Evolutionary conservation across 2,329 filamentous ascomycete species (phyloP).

Genomic region (Rhynchosporium graminicola): DNA sequence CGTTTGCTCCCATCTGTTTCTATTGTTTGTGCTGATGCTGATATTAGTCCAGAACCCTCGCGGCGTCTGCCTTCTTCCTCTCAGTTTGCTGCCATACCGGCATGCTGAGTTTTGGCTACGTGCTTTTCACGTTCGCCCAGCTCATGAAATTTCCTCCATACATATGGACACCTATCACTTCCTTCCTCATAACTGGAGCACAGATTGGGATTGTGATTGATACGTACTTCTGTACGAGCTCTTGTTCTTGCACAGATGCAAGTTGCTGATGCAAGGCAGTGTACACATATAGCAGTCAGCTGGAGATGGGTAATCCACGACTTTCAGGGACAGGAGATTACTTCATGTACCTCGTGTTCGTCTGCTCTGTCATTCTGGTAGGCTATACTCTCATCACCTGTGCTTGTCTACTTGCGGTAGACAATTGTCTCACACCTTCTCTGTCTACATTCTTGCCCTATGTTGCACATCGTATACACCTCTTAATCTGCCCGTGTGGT

Average conservation of each 20-base stretch:
- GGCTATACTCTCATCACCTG: slow-evolving; percentile 42
- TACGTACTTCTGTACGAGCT: slow-evolving; percentile 63
- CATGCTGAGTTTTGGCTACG: slow-evolving; percentile 49
- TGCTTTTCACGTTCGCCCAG: slow-evolving; percentile 51
- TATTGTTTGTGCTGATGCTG: slow-evolving; percentile 47
- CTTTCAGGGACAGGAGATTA: slow-evolving; percentile 66
- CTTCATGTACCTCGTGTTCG: slow-evolving; percentile 65
- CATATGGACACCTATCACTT: slow-evolving; percentile 43
- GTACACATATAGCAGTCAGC: slow-evolving; percentile 64
- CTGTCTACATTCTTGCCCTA: slow-evolving; percentile 19
- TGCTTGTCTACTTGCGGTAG: neutral
- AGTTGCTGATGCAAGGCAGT: slow-evolving; percentile 46
- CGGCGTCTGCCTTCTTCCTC: slow-evolving; percentile 58
- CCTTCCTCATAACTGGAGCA: slow-evolving; percentile 42
- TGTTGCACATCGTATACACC: slow-evolving; percentile 44
- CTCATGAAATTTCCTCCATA: slow-evolving; percentile 52
- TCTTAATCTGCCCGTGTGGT: slow-evolving; percentile 63
- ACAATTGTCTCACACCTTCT: neutral
- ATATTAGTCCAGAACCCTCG: slow-evolving; percentile 59
- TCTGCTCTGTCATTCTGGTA: slow-evolving; percentile 63
- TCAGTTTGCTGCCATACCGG: slow-evolving; percentile 59
- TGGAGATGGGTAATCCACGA: slow-evolving; percentile 61
- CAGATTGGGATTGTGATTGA: slow-evolving; percentile 59
- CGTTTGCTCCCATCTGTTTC: slow-evolving; percentile 33
- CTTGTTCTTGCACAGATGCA: neutral